Evolutionary conservation across 2,329 filamentous ascomycete species (phyloP), one percentile per base, ranked within the genome.

Genomic region (Blumeriella jaapii): DNA sequence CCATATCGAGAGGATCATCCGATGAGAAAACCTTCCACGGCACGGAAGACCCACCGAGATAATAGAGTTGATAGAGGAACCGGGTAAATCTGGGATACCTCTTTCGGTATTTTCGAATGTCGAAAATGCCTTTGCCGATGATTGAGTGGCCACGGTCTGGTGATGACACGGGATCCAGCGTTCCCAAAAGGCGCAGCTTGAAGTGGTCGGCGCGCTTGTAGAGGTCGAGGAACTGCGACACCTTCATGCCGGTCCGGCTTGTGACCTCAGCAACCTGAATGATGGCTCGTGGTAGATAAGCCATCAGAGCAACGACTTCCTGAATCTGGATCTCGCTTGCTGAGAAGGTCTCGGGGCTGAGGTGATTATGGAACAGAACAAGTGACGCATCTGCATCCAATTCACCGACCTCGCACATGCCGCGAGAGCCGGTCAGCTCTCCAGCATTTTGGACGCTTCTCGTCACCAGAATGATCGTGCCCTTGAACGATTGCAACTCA

Each of bases 11-110:
- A 11, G 34, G 41, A 39, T 51, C 49, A 24, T 32, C 38, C 10
- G 38, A 39, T 5, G 38, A 41, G 28, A 51, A 45, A 9, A 51
- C 38, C 6, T 30, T 36, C 13, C 29, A 33, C n/a, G 49, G 49
- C 25, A 51, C 44, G 17, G 37, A 32, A 18, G 28, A 36, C 1
- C 49, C 49, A 12, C 47, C 46, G 4, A 51, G 30, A 17, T 38
- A 50, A 31, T 49, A 51, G 7, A 49, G 22, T 23, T 50, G 44
- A 19, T 40, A 45, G 5, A 51, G 39, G 15, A 50, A 40, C 14
- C 23, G 33, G 12, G 30, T 34, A 19, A 36, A 28, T n/a, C 29
- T 27, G 18, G 23, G 23, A 17, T 39, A 46, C 13, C 31, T 39
- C 5, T n/a, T 39, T 29, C 47, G 35, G 20, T 50, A 51, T 12